phyloP scores from a whole-genome alignment of 1,139 yeast genomes.

The Entelexis paramagnoliae region DNA sequence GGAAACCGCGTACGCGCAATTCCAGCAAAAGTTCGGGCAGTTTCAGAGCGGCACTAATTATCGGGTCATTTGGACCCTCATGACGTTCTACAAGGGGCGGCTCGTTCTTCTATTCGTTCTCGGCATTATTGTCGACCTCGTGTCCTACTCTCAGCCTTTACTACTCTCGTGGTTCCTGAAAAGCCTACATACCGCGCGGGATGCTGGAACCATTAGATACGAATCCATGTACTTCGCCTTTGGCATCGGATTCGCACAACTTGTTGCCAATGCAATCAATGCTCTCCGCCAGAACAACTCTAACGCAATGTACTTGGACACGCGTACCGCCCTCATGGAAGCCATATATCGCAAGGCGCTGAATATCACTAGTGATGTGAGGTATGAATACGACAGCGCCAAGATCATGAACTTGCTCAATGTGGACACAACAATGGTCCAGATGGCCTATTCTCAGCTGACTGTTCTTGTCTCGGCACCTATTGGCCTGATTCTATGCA shows the following conservation, averaged over 20 bases:
- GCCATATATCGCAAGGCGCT: conserved; percentile 60
- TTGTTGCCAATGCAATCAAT: conserved; percentile 3
- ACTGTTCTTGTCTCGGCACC: conserved; percentile 57
- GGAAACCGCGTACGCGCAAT: neutral
- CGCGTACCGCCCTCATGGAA: conserved; percentile 17
- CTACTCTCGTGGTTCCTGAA: conserved; percentile 9
- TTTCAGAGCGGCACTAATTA: neutral
- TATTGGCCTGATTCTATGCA: conserved; percentile 48
- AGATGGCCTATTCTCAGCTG: conserved; percentile 52
- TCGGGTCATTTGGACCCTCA: conserved; percentile 3
- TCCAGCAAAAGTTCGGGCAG: neutral
- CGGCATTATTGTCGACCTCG: conserved; percentile 9
- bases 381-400: conserved; percentile 53
- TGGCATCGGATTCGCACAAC: conserved; percentile 6
- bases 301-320: conserved; percentile 7
- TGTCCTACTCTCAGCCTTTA: conserved; percentile 15
- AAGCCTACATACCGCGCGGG: conserved; percentile 6
- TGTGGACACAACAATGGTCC: conserved; percentile 73
- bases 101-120: conserved; percentile 4
- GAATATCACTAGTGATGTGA: conserved; percentile 66
- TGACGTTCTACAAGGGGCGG: conserved; percentile 5
- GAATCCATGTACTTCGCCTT: conserved; percentile 8
- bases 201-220: neutral
- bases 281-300: conserved; percentile 6
- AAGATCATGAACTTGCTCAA: conserved; percentile 84